phyloP scores from a whole-genome alignment of 768 basidiomycete species.

The Suillus tomentosus region DNA sequence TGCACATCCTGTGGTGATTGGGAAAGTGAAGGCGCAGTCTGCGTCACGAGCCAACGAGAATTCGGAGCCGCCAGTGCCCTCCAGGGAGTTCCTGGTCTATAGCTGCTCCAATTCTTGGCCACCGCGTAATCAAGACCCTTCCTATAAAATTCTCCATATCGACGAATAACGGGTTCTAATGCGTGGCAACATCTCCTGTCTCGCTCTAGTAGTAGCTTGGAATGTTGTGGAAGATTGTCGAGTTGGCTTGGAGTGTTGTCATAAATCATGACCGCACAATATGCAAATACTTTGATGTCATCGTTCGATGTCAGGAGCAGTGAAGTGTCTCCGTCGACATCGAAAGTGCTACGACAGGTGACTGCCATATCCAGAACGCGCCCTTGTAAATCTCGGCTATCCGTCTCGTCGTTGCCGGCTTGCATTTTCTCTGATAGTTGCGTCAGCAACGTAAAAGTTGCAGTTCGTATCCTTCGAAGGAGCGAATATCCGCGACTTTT shows the following conservation, averaged over 20 bases:
- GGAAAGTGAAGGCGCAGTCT: slow-evolving; percentile 13
- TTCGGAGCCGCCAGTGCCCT: slow-evolving; percentile 10
- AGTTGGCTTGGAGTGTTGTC: slow-evolving; percentile 26
- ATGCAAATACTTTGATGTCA: slow-evolving; percentile 27
- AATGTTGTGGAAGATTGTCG: slow-evolving; percentile 13
- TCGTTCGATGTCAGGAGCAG: slow-evolving; percentile 20
- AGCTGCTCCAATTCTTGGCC: slow-evolving; percentile 24
- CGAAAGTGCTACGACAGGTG: slow-evolving; percentile 38
- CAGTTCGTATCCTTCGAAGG: slow-evolving; percentile 34
- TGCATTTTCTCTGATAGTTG: slow-evolving; percentile 31
- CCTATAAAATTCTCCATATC: slow-evolving; percentile 7
- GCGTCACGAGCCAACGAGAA: slow-evolving; percentile 26
- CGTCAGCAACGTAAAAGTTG: slow-evolving; percentile 38
- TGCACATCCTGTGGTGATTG: slow-evolving; percentile 26
- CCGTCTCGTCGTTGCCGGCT: slow-evolving; percentile 10
- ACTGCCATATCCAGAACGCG: slow-evolving; percentile 39
- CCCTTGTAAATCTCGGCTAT: slow-evolving; percentile 19
- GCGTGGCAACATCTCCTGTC: slow-evolving; percentile 32
- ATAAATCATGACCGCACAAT: slow-evolving; percentile 28
- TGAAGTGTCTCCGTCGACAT: slow-evolving; percentile 23
- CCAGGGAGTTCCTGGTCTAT: slow-evolving; percentile 29
- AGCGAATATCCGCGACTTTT: slow-evolving; percentile 24
- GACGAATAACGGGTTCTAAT: slow-evolving; percentile 20
- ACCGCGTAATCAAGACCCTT: slow-evolving; percentile 25
- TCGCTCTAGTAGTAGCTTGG: slow-evolving; percentile 28